These are phyloP conservation scores for Penicillium sp. DNA, from an alignment of 2,329 filamentous ascomycete genomes.

Conservation along the genomic window DNA sequence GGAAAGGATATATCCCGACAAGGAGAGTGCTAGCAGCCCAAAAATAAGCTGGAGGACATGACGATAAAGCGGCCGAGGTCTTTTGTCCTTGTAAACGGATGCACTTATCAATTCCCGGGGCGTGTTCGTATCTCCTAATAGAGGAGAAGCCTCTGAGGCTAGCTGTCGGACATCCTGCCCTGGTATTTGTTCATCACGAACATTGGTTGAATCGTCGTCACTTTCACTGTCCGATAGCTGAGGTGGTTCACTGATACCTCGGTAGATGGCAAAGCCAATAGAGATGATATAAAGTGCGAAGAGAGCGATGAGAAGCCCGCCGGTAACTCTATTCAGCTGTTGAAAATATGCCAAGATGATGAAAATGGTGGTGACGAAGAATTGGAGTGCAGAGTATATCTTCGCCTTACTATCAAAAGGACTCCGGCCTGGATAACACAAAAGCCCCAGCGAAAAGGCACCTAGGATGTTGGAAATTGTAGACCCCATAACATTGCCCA, in stretches of 20 bases:
- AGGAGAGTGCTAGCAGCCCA: slow-evolving; percentile 44
- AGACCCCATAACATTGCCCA: slow-evolving; percentile 57
- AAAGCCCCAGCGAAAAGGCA: slow-evolving; percentile 53
- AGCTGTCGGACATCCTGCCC: neutral
- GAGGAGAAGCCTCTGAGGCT: slow-evolving; percentile 19
- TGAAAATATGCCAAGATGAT: slow-evolving; percentile 38
- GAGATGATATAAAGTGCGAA: slow-evolving; percentile 48
- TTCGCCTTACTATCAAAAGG: slow-evolving; percentile 50
- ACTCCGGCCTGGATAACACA: slow-evolving; percentile 39
- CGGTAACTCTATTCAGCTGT: slow-evolving; percentile 35
- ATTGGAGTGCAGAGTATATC: slow-evolving; percentile 46
- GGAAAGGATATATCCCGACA: slow-evolving; percentile 51
- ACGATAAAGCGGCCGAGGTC: slow-evolving; percentile 30
- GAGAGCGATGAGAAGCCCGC: slow-evolving; percentile 39
- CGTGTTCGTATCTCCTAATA: slow-evolving; percentile 10
- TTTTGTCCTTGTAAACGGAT: neutral
- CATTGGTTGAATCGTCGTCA: slow-evolving; percentile 29
- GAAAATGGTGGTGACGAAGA: slow-evolving; percentile 42
- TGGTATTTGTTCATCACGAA: neutral
- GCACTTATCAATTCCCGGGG: neutral
- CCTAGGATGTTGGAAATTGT: slow-evolving; percentile 56
- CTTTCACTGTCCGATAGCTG: slow-evolving; percentile 45
- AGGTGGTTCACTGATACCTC: slow-evolving; percentile 42
- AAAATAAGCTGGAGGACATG: slow-evolving; percentile 45
- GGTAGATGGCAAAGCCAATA: slow-evolving; percentile 47